Evolutionary conservation across 805 yeast species (phyloP), one percentile per base, ranked within the genome.

Genomic region (Zygosaccharomyces bisporus): DNA sequence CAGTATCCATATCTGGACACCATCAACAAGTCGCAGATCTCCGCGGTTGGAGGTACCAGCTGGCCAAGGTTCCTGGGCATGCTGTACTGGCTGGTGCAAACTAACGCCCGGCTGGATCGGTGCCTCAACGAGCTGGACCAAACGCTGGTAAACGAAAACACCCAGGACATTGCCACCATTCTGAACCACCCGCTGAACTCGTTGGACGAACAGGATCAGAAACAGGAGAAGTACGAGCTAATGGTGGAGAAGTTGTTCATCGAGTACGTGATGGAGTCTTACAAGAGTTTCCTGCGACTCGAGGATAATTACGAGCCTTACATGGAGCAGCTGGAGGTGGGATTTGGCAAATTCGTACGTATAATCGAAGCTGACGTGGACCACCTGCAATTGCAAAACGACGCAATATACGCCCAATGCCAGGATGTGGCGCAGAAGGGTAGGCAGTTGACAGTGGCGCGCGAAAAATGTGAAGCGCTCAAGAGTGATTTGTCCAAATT

Each of bases 11-110:
- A 83, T 60, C 63, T 87, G 46, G 95, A 85, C 32, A 71, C 86
- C 0, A 80, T 90, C 31, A 86, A 83, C 62, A 82, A 89, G 57
- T 83, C 93, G 1, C 95, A 87, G 59, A 81, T 89, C 30, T 79
- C 89, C 30, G 96, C 96, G 0, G 96, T 87, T 9, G 96, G 96
- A 4, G 95, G 95, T 2, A 80, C 83, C 39, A 81, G 80, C 52
- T 89, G 96, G 96, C 88, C 86, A 9, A 75, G 76, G 6, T 86
- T 87, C 52, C 63, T 89, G 33, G 95, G 93, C 1, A 78, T 90
- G 76, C 67, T 89, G 17, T 81, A 83, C 60, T 89, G 96, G 96
- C 61, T 89, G 35, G 79, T 83, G 4, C 78, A 79, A 51, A 70
- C 79, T 48, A 80, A 72, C 54, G 58, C 49, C 50, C 72, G 69